Conservation (phyloP, 2,329 filamentous ascomycete species). For the Colletotrichum falcatum region DNA sequence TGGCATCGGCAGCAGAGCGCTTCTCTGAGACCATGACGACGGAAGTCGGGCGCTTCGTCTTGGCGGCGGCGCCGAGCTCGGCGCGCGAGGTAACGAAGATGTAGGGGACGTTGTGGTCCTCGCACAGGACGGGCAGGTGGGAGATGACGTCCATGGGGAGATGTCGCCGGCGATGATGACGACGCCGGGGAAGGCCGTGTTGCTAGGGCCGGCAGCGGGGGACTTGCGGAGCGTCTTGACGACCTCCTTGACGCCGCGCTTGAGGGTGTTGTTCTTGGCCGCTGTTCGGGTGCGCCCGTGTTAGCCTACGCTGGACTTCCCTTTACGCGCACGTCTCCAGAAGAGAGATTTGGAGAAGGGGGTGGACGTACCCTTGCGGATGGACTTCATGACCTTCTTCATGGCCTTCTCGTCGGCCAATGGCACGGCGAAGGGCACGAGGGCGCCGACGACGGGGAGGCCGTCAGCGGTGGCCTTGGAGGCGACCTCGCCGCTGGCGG, state of each 20-base stretch:
- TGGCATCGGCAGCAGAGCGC: constrained; percentile 59
- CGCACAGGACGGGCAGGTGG: constrained; percentile 96
- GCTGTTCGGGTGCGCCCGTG: constrained; percentile 63
- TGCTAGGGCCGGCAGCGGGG: constrained; percentile 73
- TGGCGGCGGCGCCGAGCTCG: constrained; percentile 91
- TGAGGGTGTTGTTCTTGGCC: constrained; percentile 93
- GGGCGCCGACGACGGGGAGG: constrained; percentile 64
- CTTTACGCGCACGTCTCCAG: too few species aligned
- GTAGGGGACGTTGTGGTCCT: constrained; percentile 97
- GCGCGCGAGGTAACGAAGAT: constrained; percentile 93
- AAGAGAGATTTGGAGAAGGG: too few species aligned
- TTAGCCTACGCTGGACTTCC: constrained; percentile 30
- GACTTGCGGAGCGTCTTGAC: constrained; percentile 98
- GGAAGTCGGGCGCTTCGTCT: constrained; percentile 95
- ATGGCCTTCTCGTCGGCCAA: constrained; percentile 82
- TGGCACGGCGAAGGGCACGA: constrained; percentile 87
- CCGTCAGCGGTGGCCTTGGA: constrained; percentile 51
- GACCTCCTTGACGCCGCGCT: constrained; percentile 98
- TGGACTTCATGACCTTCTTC: constrained; percentile 71
- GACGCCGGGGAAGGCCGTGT: constrained; percentile 75
- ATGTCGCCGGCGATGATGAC: constrained; percentile 97
- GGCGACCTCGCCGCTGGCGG: constrained; percentile 52
- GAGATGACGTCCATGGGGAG: constrained; percentile 98
- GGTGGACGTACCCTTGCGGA: constrained; percentile 63
- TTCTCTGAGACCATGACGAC: constrained; percentile 88